Percentiles rank a stretch among this genome's conserved stretches.
Evolutionary conservation across 2,329 filamentous ascomycete genomes (phyloP).

Genomic region (Bipolaris zeicola): DNA sequence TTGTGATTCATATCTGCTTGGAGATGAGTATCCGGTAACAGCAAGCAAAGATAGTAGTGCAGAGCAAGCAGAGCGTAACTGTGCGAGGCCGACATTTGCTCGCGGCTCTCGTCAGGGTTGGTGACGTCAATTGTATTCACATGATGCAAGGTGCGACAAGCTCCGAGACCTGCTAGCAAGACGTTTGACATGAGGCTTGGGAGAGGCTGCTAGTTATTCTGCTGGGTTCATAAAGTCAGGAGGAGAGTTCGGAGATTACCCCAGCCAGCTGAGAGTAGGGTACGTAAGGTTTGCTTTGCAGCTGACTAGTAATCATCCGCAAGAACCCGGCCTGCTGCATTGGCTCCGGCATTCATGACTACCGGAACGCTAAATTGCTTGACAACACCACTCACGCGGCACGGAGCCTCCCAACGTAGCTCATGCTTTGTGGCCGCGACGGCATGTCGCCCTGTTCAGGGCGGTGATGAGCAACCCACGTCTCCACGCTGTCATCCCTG

Average conservation of each 20-base stretch:
- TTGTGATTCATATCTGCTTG: background rate
- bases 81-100: background rate
- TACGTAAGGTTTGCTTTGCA: too few species aligned
- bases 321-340: background rate
- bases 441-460: background rate
- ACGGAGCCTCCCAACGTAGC: background rate
- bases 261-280: background rate
- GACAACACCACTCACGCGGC: background rate
- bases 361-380: background rate
- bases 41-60: background rate
- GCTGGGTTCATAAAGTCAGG: background rate
- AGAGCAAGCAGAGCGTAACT: background rate
- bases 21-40: background rate
- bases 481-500: conserved; percentile 4
- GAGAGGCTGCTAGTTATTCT: background rate
- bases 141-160: background rate
- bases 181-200: background rate
- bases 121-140: background rate
- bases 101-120: background rate
- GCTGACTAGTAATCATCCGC: background rate
- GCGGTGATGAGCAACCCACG: background rate
- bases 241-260: background rate
- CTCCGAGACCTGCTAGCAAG: background rate
- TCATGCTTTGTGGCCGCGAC: too few species aligned
- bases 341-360: background rate